Conservation (phyloP, 164 flowering plant species). For the Chloranthus sessilifolius region DNA sequence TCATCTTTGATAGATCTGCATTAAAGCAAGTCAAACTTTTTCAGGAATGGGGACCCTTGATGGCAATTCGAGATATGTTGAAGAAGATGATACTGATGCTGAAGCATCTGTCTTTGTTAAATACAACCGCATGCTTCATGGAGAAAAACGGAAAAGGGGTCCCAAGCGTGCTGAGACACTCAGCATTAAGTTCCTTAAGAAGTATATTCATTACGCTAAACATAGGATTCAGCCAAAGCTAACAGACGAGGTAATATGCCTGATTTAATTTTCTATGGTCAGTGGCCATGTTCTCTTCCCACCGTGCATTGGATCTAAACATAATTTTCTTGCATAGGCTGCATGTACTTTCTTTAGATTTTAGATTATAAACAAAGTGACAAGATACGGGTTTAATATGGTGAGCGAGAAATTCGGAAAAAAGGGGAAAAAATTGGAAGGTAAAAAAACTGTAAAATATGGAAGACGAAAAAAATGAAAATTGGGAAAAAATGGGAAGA, state of each 20-base stretch:
- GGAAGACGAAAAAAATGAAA: too few relatives aligned
- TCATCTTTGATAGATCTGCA: conserved; percentile 6
- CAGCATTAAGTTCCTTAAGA: conserved; percentile 89
- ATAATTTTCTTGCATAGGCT: background rate
- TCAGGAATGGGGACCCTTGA: conserved; percentile 39
- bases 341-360: background rate
- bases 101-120: conserved; percentile 77
- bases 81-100: conserved; percentile 67
- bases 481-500: too few relatives aligned
- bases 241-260: conserved; percentile 78
- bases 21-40: conserved; percentile 13
- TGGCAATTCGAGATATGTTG: conserved; percentile 49
- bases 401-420: too few relatives aligned
- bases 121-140: conserved; percentile 86
- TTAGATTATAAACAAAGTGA: too few relatives aligned
- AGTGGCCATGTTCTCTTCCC: background rate
- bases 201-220: conserved; percentile 96
- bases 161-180: conserved; percentile 72
- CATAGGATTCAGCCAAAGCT: conserved; percentile 86
- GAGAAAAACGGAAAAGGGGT: conserved; percentile 53
- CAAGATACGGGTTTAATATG: too few relatives aligned
- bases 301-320: too few relatives aligned
- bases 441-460: too few relatives aligned
- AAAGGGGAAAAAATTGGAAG: too few relatives aligned
- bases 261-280: background rate